Evolutionary conservation across 1,284 basidiomycete species (phyloP), one percentile per base, ranked within the genome.

Genomic region (Anthracocystis setariae): DNA sequence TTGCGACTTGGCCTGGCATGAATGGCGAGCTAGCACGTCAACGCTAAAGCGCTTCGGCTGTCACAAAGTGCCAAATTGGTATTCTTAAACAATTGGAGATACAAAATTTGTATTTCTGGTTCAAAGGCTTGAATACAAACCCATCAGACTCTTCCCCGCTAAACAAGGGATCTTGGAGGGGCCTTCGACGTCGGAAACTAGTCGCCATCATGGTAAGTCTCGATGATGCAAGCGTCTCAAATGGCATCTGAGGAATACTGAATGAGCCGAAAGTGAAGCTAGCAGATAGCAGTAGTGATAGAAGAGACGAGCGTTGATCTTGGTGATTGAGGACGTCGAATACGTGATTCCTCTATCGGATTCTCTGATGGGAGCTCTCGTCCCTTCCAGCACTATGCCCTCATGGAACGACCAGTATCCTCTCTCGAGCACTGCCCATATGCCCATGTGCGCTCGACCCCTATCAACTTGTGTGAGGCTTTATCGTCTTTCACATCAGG

Each of bases 1-100:
- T 55, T 29, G 50, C 45, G 52, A 55, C 46, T 48, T 54, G 37
- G 17, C 29, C 43, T 10, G 21, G 35, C 18, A 9, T 37, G 47
- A 39, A 66, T 66, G 64, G 64, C 64, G 64, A 66, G 64, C 64
- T 47, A 66, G 57, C 64, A 66, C 64, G 64, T 66, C 64, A 66
- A 47, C 20, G 18, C 39, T 24, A 33, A 42, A 23, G 47, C 43
- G 45, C 58, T 66, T 58, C 44, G 63, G 63, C 63, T 66, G 63
- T 66, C 63, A 66, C 52, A 66, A 60, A 66, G 56, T 43, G 63
- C 61, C 40, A 47, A 52, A 47, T 24, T n/a, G n/a, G n/a, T n/a
- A n/a, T n/a, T n/a, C n/a, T 32, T 38, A 40, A 25, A 8, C 32
- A 4, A 29, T 17, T 49, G n/a, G n/a, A n/a, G n/a, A n/a, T n/a